Conservation (phyloP, 164 flowering plant genomes). For the Echeveria elegans region DNA sequence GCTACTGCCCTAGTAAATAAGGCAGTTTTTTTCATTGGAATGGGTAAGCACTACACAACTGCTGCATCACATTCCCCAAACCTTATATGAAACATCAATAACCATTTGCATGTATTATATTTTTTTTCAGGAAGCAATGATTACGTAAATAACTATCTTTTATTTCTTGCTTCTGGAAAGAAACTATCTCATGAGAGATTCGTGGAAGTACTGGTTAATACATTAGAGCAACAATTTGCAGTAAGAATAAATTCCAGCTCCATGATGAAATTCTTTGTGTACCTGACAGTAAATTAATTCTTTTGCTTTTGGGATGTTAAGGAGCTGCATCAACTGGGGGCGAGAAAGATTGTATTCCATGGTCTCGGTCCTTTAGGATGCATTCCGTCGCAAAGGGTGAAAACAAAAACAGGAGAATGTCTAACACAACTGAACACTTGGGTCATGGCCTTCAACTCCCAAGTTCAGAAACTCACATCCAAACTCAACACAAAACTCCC, state of each 20-base stretch:
- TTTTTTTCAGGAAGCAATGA: too few relatives aligned
- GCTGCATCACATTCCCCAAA: too few relatives aligned
- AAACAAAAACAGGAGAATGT: slow-evolving; percentile 50
- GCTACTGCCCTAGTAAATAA: too few relatives aligned
- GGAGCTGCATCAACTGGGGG: slow-evolving; percentile 56
- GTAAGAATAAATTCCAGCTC: slow-evolving; percentile 20
- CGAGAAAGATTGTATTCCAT: slow-evolving; percentile 49
- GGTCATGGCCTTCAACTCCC: slow-evolving; percentile 46
- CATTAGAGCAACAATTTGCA: slow-evolving; percentile 38
- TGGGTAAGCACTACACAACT: too few relatives aligned
- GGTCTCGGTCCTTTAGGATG: slow-evolving; percentile 75
- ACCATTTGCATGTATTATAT: too few relatives aligned
- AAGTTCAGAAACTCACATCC: slow-evolving; percentile 20
- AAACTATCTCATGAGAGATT: slow-evolving; percentile 61
- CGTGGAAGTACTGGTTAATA: slow-evolving; percentile 35
- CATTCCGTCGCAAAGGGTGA: too few relatives aligned
- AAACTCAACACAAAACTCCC: slow-evolving; percentile 38
- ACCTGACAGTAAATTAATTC: too few relatives aligned
- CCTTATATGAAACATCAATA: too few relatives aligned
- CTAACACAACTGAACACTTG: slow-evolving; percentile 45
- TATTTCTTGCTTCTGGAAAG: slow-evolving; percentile 56
- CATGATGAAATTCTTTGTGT: too few relatives aligned
- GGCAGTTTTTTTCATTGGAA: too few relatives aligned
- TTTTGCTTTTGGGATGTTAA: slow-evolving; percentile 9
- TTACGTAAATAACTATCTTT: slow-evolving; percentile 83